Evolutionary conservation across 306 rosid species (phyloP).

Genomic region (Cucumis hystrix): DNA sequence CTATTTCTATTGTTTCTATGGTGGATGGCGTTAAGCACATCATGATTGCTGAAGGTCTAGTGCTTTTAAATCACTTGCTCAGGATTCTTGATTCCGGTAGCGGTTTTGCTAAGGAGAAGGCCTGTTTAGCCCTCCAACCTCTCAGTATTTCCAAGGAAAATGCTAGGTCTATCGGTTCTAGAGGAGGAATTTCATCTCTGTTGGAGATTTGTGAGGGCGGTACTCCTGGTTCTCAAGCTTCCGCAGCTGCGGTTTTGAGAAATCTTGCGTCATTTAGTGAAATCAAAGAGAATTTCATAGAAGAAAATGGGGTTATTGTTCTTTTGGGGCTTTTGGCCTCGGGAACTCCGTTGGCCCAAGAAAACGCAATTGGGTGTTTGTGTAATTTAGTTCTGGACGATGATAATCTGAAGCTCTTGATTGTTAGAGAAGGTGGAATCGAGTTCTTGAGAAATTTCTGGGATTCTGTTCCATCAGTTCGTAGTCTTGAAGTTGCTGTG

Average conservation of each 20-base stretch:
- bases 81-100: slow-evolving; percentile 74
- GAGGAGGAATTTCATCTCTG: slow-evolving; percentile 84
- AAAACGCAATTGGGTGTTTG: slow-evolving; percentile 68
- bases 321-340: slow-evolving; percentile 53
- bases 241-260: slow-evolving; percentile 66
- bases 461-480: slow-evolving; percentile 41
- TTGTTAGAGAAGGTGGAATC: slow-evolving; percentile 60
- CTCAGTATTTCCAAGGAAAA: slow-evolving; percentile 57
- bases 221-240: slow-evolving; percentile 77
- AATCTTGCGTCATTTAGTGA: slow-evolving; percentile 50
- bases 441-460: slow-evolving; percentile 66
- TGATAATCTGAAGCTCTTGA: slow-evolving; percentile 36
- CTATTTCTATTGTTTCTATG: slow-evolving; percentile 52
- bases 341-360: slow-evolving; percentile 59
- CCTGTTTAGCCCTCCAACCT: slow-evolving; percentile 59
- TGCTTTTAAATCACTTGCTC: slow-evolving; percentile 56
- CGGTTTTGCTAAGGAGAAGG: slow-evolving; percentile 58
- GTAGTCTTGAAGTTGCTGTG: slow-evolving; percentile 54
- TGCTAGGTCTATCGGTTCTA: slow-evolving; percentile 69
- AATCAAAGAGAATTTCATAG: slow-evolving; percentile 49
- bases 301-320: slow-evolving; percentile 57
- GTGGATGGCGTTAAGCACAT: slow-evolving; percentile 57
- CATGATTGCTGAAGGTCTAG: slow-evolving; percentile 58
- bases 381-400: slow-evolving; percentile 48
- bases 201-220: slow-evolving; percentile 81